These are phyloP conservation scores for Aspergillus fischeri DNA, from an alignment of 2,329 filamentous ascomycete genomes.

Conservation along the genomic window DNA sequence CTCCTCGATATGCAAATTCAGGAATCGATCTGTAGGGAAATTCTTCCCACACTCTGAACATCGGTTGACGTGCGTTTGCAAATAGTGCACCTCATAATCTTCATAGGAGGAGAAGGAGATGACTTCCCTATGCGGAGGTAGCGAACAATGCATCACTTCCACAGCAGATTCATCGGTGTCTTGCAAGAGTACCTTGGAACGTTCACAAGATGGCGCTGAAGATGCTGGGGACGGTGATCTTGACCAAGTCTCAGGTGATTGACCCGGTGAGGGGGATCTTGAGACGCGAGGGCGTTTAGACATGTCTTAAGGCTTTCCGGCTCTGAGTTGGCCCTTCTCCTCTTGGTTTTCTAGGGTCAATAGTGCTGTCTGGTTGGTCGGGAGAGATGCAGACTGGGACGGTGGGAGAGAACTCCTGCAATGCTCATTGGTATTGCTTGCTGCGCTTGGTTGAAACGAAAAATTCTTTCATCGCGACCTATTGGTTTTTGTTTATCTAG, in stretches of 20 bases:
- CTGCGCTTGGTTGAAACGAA: background rate
- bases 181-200: conserved; percentile 58
- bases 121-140: conserved; percentile 72
- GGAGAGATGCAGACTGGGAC: background rate
- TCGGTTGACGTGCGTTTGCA: conserved; percentile 73
- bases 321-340: background rate
- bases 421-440: background rate
- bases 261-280: conserved; percentile 38
- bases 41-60: conserved; percentile 83
- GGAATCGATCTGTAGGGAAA: conserved; percentile 76
- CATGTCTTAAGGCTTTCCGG: conserved; percentile 40
- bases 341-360: background rate
- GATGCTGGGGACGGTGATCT: conserved; percentile 27
- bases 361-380: background rate
- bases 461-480: background rate
- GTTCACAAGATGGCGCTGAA: conserved; percentile 16
- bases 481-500: background rate
- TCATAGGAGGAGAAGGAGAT: conserved; percentile 69
- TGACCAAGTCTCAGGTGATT: conserved; percentile 15
- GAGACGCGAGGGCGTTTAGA: conserved; percentile 58
- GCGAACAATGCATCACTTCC: conserved; percentile 68
- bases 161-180: conserved; percentile 40
- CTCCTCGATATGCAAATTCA: conserved; percentile 83
- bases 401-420: background rate
- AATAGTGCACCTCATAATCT: conserved; percentile 85